phyloP scores from a whole-genome alignment of 306 rosid genomes.

The Cicer yamashitae region DNA sequence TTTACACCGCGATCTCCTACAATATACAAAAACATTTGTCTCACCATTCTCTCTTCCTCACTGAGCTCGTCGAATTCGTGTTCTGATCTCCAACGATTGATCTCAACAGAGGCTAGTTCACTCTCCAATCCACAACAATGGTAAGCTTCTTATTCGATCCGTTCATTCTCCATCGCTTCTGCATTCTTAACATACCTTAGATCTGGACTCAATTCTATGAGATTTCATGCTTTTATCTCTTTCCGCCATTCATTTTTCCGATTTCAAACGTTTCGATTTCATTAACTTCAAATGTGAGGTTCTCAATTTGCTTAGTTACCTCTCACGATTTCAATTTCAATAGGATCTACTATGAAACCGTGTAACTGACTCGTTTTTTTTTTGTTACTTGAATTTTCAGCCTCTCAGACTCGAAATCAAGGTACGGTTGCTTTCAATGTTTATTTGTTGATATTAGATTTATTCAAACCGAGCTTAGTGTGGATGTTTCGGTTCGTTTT shows the following conservation, averaged over 20 bases:
- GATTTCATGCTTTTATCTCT: slow-evolving; percentile 52
- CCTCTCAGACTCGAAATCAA: slow-evolving; percentile 99
- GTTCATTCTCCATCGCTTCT: slow-evolving; percentile 30
- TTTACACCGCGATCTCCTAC: slow-evolving; percentile 40
- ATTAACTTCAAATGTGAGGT: slow-evolving; percentile 28
- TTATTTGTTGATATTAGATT: slow-evolving; percentile 26
- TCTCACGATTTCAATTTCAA: slow-evolving; percentile 44
- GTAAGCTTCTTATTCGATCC: slow-evolving; percentile 60
- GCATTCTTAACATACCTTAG: slow-evolving; percentile 54
- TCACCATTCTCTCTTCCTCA: slow-evolving; percentile 19
- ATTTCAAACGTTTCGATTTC: slow-evolving; percentile 22
- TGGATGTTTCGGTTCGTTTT: slow-evolving; percentile 39
- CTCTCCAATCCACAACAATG: slow-evolving; percentile 63
- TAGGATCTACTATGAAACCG: slow-evolving; percentile 60
- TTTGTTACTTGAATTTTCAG: slow-evolving; percentile 60
- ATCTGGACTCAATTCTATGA: slow-evolving; percentile 62
- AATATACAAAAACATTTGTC: slow-evolving; percentile 17
- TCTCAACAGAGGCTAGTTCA: slow-evolving; percentile 44
- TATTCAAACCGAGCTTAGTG: slow-evolving; percentile 29
- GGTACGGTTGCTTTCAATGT: slow-evolving; percentile 54
- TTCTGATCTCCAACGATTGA: slow-evolving; percentile 54
- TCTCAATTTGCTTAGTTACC: slow-evolving; percentile 42
- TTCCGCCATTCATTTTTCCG: background rate
- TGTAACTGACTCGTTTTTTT: slow-evolving; percentile 51
- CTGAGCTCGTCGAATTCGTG: slow-evolving; percentile 52